Base-by-base conservation (phyloP, 2,329 filamentous ascomycete genomes). In the Septoria linicola region DNA sequence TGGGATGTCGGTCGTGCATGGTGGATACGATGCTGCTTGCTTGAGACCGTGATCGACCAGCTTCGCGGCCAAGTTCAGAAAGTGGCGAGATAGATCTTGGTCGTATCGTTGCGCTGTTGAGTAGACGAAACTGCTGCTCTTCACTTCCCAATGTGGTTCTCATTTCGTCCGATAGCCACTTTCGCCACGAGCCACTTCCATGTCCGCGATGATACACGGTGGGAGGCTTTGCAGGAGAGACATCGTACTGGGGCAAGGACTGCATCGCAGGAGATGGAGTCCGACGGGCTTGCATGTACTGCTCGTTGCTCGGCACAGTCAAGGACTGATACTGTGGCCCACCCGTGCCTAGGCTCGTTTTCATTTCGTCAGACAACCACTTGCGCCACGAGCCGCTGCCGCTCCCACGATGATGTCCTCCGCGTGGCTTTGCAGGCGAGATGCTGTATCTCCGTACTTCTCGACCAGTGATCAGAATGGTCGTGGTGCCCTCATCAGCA, bases 1-100 rank as follows among this genome's bases (percentile, higher is more conserved):
- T 68, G 1, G 73, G 70, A 48, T 73, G 75, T 0, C 72, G 68
- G 13, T 74, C 73, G 31, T 75, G 75, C 72, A 75, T 76, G 27
- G 65, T 36, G 17, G 57, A 54, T 2, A 52, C 47, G 30, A 48
- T 47, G 36, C 57, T 56, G 39, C 57, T 50, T 2, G 54, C 36
- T 7, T 52, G 47, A 8, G 53, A 47, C 8, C 41, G 48, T 30
- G 44, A 31, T 27, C 45, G 44, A 20, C 35, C 23, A 20, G 47
- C 25, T 16, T 50, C 49, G n/a, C 41, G 36, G 27, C 43, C 50
- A 32, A 50, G 23, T 31, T 56, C 48, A 19, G 53, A 54, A 13
- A 53, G 44, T 14, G 57, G 53, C 20, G 56, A 59, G 19, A 58
- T 47, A 11, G 55, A 55, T 25, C 49, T 34, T 8, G 53, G 49